Evolutionary conservation across 202 grass and related monocot species (phyloP).

Genomic region (Eragrostis tef): DNA sequence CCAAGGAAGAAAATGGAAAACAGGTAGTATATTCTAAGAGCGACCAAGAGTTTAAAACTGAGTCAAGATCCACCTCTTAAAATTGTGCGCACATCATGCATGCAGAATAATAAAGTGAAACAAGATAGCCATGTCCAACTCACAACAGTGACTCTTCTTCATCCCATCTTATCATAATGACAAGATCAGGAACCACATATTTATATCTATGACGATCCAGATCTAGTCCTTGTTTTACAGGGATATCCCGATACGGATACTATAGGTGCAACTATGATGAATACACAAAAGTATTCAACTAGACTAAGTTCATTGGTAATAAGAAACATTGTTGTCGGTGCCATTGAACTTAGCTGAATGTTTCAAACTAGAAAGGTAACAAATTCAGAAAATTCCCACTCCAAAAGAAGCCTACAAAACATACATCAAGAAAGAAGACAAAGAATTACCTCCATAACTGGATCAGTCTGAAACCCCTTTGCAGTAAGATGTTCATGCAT

Average conservation of each 20-base stretch:
- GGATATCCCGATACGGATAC: neutral
- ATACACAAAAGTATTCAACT: slow-evolving; percentile 30
- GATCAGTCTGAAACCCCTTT: slow-evolving; percentile 60
- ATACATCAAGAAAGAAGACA: neutral
- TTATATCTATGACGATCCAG: neutral
- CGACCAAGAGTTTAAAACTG: neutral
- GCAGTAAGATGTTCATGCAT: slow-evolving; percentile 78
- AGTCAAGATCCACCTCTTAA: slow-evolving; percentile 14
- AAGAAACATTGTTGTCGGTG: neutral
- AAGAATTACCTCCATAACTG: slow-evolving; percentile 69
- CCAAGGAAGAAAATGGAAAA: slow-evolving; percentile 13
- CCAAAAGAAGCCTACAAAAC: slow-evolving; percentile 29
- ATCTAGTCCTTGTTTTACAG: neutral
- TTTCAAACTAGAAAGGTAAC: neutral
- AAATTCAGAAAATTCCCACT: slow-evolving; percentile 33
- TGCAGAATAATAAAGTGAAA: slow-evolving; percentile 32
- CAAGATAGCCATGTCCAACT: slow-evolving; percentile 23
- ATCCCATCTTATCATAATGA: slow-evolving; percentile 29
- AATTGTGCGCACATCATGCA: slow-evolving; percentile 17
- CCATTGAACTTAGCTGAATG: neutral
- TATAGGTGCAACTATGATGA: slow-evolving; percentile 27
- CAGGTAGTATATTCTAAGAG: neutral
- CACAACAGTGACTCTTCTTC: slow-evolving; percentile 13
- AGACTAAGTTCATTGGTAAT: slow-evolving; percentile 8
- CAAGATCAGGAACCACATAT: neutral